These are phyloP conservation scores for Harrya chromipes DNA, from an alignment of 768 basidiomycete species.

Conservation along the genomic window DNA sequence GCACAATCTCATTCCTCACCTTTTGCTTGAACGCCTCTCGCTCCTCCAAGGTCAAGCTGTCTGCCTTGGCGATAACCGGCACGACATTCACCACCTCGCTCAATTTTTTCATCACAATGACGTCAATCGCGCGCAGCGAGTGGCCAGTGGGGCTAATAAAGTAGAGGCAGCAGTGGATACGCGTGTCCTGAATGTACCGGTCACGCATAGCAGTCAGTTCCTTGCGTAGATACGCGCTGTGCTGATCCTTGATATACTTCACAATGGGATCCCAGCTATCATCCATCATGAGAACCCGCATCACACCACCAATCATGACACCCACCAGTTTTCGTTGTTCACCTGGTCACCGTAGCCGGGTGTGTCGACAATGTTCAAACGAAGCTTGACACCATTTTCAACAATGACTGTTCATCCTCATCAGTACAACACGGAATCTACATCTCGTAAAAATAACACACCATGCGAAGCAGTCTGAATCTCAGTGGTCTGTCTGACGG, in stretches of 20 bases:
- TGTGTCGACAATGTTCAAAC: conserved; percentile 97
- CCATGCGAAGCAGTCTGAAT: conserved; percentile 95
- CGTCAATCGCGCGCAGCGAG: conserved; percentile 91
- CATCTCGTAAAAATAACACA: conserved; percentile 36
- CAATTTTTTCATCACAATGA: conserved; percentile 98
- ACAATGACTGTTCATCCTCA: conserved; percentile 65
- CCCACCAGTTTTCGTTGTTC: conserved; percentile 97
- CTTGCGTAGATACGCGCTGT: conserved; percentile 97
- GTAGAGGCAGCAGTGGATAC: conserved; percentile 97
- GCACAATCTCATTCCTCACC: conserved; percentile 39
- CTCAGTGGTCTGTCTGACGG: conserved; percentile 93
- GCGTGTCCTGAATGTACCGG: conserved; percentile 96
- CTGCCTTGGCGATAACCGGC: conserved; percentile 98
- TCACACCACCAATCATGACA: conserved; percentile 6
- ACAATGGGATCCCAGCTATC: conserved; percentile 98
- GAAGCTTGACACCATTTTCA: conserved; percentile 92
- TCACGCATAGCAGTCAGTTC: conserved; percentile 99
- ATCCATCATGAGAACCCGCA: not conserved
- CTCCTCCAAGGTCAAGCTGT: conserved; percentile 92
- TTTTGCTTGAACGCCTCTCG: conserved; percentile 90
- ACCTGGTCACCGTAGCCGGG: conserved; percentile 98
- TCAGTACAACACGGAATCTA: conserved; percentile 7
- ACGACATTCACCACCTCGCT: conserved; percentile 99
- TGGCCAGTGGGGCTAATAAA: conserved; percentile 99
- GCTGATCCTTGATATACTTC: conserved; percentile 99